Base-by-base conservation (phyloP, 768 basidiomycete species). In the Suillus tomentosus region DNA sequence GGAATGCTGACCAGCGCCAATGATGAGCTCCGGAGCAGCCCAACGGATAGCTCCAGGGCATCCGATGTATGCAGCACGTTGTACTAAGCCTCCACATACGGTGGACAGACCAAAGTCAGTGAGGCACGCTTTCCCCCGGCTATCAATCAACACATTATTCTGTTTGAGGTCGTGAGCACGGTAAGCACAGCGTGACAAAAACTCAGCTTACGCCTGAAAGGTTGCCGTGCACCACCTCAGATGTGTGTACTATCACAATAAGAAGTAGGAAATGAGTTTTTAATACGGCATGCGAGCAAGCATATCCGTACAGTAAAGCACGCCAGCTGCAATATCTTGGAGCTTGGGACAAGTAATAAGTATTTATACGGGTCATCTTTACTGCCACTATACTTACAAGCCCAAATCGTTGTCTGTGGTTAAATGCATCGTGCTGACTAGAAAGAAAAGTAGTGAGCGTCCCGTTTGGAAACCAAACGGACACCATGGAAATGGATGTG, bases 1-100 rank as follows among this genome's bases (percentile, higher is more conserved):
- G 17, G 45, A 50, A 19, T 55, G 50, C 50, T 51, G 50, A 15
- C 50, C 50, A 27, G 1, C 15, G 15, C 50, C 50, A 51, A 15
- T 15, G 62, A 80, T 77, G 0, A 85, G 67, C 37, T 79, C 72
- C 0, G 82, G 74, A 36, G 84, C 84, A 11, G 83, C 79, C 81
- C 83, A 85, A 2, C 82, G 78, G 22, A 84, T 73, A n/a, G 82
- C 79, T 10, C 82, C 83, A 17, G 24, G 50, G 24, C 13, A 7
- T 51, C 50, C 50, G 0, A 31, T 14, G 17, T 51, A 51, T 3
- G 1, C 3, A 5, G 27, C 50, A 31, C 24, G 0, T 31, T 31
- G 24, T 6, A 10, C 10, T 2, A 47, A 51, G 27, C 50, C 50
- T 17, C 27, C 50, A 27, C 27, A 51, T 10, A 17, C 27, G 24